Evolutionary conservation across 331 rosid genomes (phyloP).

Genomic region (Stylosanthes scabra): DNA sequence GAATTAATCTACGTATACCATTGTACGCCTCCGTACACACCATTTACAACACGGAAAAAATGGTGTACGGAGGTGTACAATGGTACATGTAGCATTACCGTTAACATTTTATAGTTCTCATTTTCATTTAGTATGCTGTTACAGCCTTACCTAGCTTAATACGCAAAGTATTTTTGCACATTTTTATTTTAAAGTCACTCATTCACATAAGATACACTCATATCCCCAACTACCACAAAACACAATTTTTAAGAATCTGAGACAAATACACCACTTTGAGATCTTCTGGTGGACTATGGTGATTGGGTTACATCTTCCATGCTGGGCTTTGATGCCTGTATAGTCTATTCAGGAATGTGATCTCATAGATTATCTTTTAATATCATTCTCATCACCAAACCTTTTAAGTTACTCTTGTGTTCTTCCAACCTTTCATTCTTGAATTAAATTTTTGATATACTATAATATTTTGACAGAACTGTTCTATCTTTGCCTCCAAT

Average conservation of each 20-base stretch:
- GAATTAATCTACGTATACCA: too few relatives aligned
- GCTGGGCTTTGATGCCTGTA: not conserved
- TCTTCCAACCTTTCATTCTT: slow-evolving; percentile 6
- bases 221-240: too few relatives aligned
- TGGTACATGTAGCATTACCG: too few relatives aligned
- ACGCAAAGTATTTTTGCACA: not conserved
- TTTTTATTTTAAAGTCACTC: too few relatives aligned
- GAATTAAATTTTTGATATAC: slow-evolving; percentile 31
- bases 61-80: too few relatives aligned
- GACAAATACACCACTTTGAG: too few relatives aligned
- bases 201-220: too few relatives aligned
- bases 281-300: too few relatives aligned
- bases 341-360: not conserved
- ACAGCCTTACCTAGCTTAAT: not conserved
- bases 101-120: not conserved
- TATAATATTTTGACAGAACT: slow-evolving; percentile 61
- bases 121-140: not conserved
- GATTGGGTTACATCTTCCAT: not conserved
- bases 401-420: slow-evolving; percentile 16
- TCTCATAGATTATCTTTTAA: slow-evolving; percentile 15
- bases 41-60: too few relatives aligned
- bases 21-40: too few relatives aligned
- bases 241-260: too few relatives aligned
- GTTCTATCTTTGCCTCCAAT: slow-evolving; percentile 95
- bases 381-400: not conserved